These are phyloP conservation scores for Verticillium tricorpus DNA, from an alignment of 2,329 filamentous ascomycete species.

Conservation along the genomic window DNA sequence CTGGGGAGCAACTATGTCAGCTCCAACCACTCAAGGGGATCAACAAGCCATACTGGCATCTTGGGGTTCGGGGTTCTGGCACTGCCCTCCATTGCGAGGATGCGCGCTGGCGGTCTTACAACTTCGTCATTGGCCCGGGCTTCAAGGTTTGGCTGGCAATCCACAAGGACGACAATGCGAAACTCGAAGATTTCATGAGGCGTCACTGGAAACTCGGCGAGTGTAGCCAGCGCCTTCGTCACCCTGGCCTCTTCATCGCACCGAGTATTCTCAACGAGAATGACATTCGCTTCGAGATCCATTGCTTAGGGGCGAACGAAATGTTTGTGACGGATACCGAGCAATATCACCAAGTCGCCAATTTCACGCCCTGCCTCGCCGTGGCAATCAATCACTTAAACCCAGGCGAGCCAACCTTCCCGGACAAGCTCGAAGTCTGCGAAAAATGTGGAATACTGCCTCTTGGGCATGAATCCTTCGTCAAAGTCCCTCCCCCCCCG, in stretches of 20 bases:
- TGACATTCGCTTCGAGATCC: neutral
- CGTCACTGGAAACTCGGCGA: neutral
- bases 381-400: slow-evolving; percentile 2
- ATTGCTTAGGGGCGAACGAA: neutral
- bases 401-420: neutral
- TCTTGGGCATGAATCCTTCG: neutral
- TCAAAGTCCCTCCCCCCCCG: neutral
- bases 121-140: neutral
- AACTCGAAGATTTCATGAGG: neutral
- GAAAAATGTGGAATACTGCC: slow-evolving; percentile 2
- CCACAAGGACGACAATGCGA: neutral
- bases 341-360: slow-evolving; percentile 1
- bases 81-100: slow-evolving; percentile 1
- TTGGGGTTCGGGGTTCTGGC: neutral
- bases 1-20: neutral
- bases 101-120: neutral
- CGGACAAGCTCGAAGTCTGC: neutral
- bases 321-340: slow-evolving; percentile 1
- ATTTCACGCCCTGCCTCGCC: slow-evolving; percentile 1
- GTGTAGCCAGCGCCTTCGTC: neutral
- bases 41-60: slow-evolving; percentile 1
- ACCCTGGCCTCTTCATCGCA: slow-evolving; percentile 1
- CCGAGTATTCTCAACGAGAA: neutral
- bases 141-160: slow-evolving; percentile 1
- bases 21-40: neutral